Percentiles rank a stretch among this genome's conserved stretches.
Evolutionary conservation across 73 alveolate species (phyloP).

Genomic region (Tetrahymena elliotti): DNA sequence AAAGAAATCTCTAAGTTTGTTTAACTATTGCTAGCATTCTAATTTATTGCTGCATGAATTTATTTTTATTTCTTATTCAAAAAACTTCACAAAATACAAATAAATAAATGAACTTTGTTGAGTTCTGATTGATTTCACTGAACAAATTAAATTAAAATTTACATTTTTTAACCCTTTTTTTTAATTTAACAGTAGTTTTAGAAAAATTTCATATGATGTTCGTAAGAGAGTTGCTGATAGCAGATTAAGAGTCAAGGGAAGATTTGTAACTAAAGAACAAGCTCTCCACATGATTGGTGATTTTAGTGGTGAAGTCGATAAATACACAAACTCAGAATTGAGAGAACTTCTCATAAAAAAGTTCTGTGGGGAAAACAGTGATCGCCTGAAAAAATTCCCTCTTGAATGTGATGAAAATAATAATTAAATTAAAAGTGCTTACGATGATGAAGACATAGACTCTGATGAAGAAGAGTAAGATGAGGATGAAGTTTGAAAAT

Average conservation of each 20-base stretch:
- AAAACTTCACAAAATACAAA: too few relatives aligned
- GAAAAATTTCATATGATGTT: conserved; percentile 26
- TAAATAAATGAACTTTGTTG: too few relatives aligned
- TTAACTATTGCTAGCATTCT: background rate
- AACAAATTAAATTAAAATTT: background rate
- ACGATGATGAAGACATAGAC: background rate
- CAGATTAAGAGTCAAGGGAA: conserved; percentile 31
- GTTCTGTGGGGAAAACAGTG: background rate
- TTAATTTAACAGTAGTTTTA: background rate
- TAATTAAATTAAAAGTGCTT: background rate
- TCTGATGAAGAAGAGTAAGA: background rate
- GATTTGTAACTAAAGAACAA: conserved; percentile 17
- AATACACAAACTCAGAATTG: background rate
- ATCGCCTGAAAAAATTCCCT: background rate
- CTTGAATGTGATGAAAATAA: background rate
- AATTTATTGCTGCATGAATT: background rate
- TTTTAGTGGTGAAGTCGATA: background rate
- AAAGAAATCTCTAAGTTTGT: background rate
- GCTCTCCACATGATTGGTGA: background rate
- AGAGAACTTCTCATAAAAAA: background rate
- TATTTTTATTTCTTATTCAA: too few relatives aligned
- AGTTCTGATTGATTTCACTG: background rate
- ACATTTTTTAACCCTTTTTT: background rate
- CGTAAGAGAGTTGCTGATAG: conserved; percentile 38
- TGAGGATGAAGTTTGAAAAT: background rate